These are phyloP conservation scores for Eimeria maxima DNA, from an alignment of 169 alveolate genomes.

Conservation along the genomic window DNA sequence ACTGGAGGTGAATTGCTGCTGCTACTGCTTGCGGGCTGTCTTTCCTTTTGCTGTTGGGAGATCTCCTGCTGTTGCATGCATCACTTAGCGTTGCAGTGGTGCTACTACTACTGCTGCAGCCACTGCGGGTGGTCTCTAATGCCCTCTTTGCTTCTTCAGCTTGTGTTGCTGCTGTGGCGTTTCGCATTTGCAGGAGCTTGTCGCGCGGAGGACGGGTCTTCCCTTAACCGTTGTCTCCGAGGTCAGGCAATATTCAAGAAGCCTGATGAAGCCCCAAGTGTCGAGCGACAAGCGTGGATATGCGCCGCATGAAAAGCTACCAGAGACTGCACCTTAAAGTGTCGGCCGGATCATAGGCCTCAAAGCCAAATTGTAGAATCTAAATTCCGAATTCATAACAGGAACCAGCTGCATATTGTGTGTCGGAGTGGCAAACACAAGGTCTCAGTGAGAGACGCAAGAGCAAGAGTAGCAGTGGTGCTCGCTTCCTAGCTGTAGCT, in stretches of 20 bases:
- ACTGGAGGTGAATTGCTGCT: conserved; percentile 46
- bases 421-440: too few relatives aligned
- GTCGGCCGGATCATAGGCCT: too few relatives aligned
- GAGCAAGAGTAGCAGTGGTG: too few relatives aligned
- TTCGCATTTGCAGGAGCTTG: conserved; percentile 36
- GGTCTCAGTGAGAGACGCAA: too few relatives aligned
- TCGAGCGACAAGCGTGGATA: neutral
- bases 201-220: conserved; percentile 59
- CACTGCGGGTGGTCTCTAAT: too few relatives aligned
- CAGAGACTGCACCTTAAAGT: neutral
- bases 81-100: neutral
- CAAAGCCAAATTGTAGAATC: too few relatives aligned
- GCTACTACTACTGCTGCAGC: neutral
- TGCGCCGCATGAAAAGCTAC: neutral
- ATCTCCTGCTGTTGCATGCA: neutral
- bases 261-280: neutral
- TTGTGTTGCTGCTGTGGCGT: neutral
- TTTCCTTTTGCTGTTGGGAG: neutral
- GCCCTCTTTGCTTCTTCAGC: neutral
- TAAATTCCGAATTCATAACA: too few relatives aligned
- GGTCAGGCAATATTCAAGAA: conserved; percentile 8
- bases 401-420: too few relatives aligned
- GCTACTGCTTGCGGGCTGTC: neutral
- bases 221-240: conserved; percentile 49
- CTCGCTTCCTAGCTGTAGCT: too few relatives aligned